A percentile compares a stretch with the other conserved stretches of the same genome.
These are phyloP conservation scores for Coemansia sp. DNA, from an alignment of 192 early-diverging fungal species.

Conservation along the genomic window DNA sequence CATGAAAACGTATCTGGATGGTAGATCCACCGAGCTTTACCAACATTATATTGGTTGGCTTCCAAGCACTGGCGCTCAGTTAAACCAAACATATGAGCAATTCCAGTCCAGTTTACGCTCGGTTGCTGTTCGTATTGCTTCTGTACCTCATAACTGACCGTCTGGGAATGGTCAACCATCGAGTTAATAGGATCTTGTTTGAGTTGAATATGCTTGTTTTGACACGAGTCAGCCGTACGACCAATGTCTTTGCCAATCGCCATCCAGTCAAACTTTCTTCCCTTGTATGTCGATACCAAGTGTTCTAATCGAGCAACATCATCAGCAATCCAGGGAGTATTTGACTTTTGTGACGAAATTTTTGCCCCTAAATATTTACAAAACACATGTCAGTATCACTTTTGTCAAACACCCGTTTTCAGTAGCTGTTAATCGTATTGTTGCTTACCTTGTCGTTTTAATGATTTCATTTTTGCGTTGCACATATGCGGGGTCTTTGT, in stretches of 20 bases:
- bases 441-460: not conserved
- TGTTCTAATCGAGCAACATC: not conserved
- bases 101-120: conserved; percentile 8
- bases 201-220: not conserved
- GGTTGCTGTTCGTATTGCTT: not conserved
- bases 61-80: conserved; percentile 14
- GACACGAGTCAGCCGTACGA: not conserved
- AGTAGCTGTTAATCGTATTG: not conserved
- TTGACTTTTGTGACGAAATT: not conserved
- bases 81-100: not conserved
- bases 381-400: not conserved
- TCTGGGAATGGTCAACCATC: not conserved
- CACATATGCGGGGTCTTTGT: not conserved
- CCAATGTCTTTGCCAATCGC: conserved; percentile 5
- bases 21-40: conserved; percentile 13
- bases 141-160: not conserved
- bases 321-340: not conserved
- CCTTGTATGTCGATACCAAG: not conserved
- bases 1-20: conserved; percentile 11
- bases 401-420: not conserved
- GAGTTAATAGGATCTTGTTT: not conserved
- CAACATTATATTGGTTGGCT: not conserved
- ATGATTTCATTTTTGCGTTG: not conserved
- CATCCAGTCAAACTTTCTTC: not conserved
- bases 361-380: not conserved